Base-by-base conservation (phyloP, 2,329 filamentous ascomycete genomes). In the Cytospora piceicola region DNA sequence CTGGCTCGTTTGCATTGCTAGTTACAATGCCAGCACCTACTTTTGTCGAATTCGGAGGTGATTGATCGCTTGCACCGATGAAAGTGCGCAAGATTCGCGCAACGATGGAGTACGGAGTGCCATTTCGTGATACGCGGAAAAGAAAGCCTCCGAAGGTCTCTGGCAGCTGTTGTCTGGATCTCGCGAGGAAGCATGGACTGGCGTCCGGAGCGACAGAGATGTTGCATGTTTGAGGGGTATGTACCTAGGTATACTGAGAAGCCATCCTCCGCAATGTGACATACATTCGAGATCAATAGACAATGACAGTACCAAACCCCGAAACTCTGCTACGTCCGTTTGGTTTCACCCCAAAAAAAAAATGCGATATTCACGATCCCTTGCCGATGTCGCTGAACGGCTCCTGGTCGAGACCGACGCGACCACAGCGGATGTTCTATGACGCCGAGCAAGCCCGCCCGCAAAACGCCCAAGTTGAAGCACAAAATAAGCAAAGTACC, bases 151-250 rank as follows among this genome's bases (percentile, higher is more conserved):
- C n/a, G 11, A 49, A 5, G 46, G 34, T 36, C 22, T 8, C n/a
- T 49, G n/a, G 46, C 46, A 57, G n/a, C 60, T n/a, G n/a, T 49
- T n/a, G 61, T 51, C 11, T 34, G 20, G 15, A 11, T 1, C 7
- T 6, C 46, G 68, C 60, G 63, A 74, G 65, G 63, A 69, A 4
- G 34, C 32, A 42, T 59, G 17, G 63, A 27, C 22, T 24, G 22
- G 20, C 60, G 49, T 34, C 52, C 20, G 46, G 57, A n/a, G 8
- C 6, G 4, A 36, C 22, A n/a, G 32, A 49, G 5, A n/a, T 29
- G 12, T 61, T 54, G 60, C 57, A 46, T 24, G 56, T 52, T 53
- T 61, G 54, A 46, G 60, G 58, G 36, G 57, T 29, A 5, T 29
- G 63, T 58, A n/a, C n/a, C n/a, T n/a, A n/a, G n/a, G n/a, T n/a